Conservation (phyloP, 106 monocot species). For the Dendrobium huoshanense region DNA sequence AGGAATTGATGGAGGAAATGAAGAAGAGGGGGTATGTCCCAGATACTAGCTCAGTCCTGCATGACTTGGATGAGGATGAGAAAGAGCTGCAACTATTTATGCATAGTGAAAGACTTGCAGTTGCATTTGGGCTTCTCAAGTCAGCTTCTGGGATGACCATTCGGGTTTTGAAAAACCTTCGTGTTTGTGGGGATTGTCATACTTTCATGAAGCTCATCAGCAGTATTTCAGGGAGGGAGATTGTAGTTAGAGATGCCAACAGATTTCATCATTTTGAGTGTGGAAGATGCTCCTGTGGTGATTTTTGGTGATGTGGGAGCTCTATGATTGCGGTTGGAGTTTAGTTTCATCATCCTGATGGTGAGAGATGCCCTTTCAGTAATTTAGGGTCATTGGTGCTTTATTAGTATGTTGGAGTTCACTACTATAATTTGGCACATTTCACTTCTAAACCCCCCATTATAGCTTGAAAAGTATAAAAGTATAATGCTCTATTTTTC, state of each 20-base stretch:
- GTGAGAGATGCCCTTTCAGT: not conserved
- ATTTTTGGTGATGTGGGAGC: constrained; percentile 3
- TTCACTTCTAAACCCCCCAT: not conserved
- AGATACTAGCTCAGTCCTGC: constrained; percentile 59
- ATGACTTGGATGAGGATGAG: constrained; percentile 74
- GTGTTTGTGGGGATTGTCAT: constrained; percentile 79
- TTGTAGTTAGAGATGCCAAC: constrained; percentile 21
- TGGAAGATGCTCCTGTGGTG: constrained; percentile 8
- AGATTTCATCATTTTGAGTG: constrained; percentile 10
- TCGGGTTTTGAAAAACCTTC: constrained; percentile 75
- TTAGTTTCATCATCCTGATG: not conserved
- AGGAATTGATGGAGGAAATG: constrained; percentile 46
- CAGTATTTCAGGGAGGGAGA: constrained; percentile 36
- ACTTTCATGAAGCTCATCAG: constrained; percentile 57
- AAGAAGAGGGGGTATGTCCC: constrained; percentile 69
- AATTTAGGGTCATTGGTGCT: not conserved
- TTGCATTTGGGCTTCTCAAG: constrained; percentile 57
- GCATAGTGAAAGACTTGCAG: constrained; percentile 79
- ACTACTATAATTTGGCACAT: not conserved
- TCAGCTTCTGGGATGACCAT: constrained; percentile 43
- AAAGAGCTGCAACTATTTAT: constrained; percentile 53
- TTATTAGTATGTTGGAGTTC: not conserved
- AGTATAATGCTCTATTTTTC: not conserved
- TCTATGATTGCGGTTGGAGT: not conserved
- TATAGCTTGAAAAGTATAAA: not conserved